phyloP scores from a whole-genome alignment of 2,329 filamentous ascomycete genomes.

The Monilinia aucupariae region DNA sequence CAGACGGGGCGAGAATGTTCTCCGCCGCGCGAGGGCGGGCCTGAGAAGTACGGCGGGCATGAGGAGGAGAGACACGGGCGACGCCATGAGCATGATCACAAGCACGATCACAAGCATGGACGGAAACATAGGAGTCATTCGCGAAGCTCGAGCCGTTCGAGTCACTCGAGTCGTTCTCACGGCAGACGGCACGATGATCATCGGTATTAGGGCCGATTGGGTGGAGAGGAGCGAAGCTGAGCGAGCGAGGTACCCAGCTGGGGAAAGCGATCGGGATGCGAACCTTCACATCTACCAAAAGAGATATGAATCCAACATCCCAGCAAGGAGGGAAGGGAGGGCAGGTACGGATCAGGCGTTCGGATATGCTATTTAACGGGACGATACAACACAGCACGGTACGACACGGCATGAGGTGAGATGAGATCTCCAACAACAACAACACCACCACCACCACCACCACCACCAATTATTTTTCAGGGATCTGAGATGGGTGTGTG shows the following conservation, averaged over 20 bases:
- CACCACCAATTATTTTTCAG: no score
- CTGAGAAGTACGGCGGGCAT: not conserved
- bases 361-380: not conserved
- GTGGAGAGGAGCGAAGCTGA: not conserved
- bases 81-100: not conserved
- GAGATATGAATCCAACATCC: no score
- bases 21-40: not conserved
- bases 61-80: conserved; percentile 11
- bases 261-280: no score
- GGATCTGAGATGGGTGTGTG: no score
- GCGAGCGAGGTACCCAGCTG: no score
- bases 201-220: not conserved
- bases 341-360: not conserved
- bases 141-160: not conserved
- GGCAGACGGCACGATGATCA: conserved; percentile 1
- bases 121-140: conserved; percentile 4
- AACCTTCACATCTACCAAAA: no score
- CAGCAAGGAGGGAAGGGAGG: no score
- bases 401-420: not conserved
- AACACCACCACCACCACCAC: no score
- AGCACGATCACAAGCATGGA: not conserved
- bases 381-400: no score
- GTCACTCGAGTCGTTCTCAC: not conserved
- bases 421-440: no score
- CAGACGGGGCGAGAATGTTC: conserved; percentile 5